A percentile compares a stretch with the other conserved stretches of the same genome.
Evolutionary conservation across 139 green algal genomes (phyloP).

Genomic region (Nannochloris sp.): DNA sequence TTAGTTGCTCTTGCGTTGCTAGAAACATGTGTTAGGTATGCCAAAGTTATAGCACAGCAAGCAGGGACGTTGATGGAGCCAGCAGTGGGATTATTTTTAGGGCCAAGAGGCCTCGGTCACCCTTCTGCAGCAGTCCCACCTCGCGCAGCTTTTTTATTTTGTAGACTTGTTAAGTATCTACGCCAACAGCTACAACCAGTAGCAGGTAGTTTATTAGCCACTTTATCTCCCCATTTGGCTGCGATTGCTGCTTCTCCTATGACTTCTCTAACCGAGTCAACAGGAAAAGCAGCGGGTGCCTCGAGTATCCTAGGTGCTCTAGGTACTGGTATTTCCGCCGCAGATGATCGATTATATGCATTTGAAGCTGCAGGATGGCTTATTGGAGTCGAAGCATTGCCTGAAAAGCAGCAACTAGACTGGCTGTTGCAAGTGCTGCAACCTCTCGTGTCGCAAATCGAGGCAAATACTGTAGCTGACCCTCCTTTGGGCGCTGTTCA

Average conservation of each 20-base stretch:
- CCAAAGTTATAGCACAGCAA: background rate
- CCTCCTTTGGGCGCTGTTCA: constrained; percentile 4
- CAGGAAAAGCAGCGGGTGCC: constrained; percentile 3
- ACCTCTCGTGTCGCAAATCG: constrained; percentile 54
- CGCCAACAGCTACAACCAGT: constrained; percentile 37
- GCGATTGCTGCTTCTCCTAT: constrained; percentile 51
- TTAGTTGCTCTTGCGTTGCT: constrained; percentile 68
- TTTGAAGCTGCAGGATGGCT: constrained; percentile 83
- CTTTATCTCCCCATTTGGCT: constrained; percentile 55
- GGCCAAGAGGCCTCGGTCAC: constrained; percentile 17
- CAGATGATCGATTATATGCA: constrained; percentile 77
- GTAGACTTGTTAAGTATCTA: constrained; percentile 62
- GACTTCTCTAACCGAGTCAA: background rate
- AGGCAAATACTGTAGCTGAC: constrained; percentile 7
- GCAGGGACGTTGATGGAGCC: constrained; percentile 25
- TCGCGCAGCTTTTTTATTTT: constrained; percentile 76
- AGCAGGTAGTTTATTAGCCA: background rate
- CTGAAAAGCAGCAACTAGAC: constrained; percentile 47
- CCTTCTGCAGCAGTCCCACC: constrained; percentile 20
- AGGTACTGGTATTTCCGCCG: background rate
- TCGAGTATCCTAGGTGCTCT: background rate
- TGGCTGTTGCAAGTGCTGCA: constrained; percentile 46
- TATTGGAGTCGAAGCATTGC: constrained; percentile 68
- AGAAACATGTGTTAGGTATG: constrained; percentile 57
- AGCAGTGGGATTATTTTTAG: constrained; percentile 17